These are phyloP conservation scores for Lachnellula arida DNA, from an alignment of 2,329 filamentous ascomycete genomes.

Conservation along the genomic window DNA sequence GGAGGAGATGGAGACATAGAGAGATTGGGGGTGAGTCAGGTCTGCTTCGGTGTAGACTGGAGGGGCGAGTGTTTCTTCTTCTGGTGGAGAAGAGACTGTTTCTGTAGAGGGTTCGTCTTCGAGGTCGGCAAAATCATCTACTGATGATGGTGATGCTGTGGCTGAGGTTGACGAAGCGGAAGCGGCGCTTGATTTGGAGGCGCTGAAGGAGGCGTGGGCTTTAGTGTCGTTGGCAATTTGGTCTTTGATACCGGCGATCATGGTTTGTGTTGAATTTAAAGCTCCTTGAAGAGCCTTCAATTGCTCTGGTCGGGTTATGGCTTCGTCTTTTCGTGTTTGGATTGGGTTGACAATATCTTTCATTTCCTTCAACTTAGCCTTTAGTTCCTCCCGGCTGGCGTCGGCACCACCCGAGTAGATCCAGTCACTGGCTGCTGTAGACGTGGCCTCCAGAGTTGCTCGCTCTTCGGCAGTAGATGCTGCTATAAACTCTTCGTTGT, in stretches of 20 bases:
- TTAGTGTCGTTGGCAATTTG: constrained; percentile 68
- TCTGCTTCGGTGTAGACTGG: constrained; percentile 71
- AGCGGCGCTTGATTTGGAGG: constrained; percentile 38
- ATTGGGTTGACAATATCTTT: constrained; percentile 75
- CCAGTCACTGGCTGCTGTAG: constrained; percentile 76
- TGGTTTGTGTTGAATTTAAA: constrained; percentile 66
- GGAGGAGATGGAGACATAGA: constrained; percentile 55
- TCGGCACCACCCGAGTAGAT: constrained; percentile 80
- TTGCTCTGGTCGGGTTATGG: constrained; percentile 63
- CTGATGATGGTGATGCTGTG: constrained; percentile 37
- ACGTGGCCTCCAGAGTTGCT: constrained; percentile 59
- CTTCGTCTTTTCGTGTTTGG: constrained; percentile 69
- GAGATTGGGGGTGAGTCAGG: constrained; percentile 57
- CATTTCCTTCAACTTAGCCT: constrained; percentile 69
- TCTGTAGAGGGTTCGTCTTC: constrained; percentile 61
- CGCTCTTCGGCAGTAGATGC: constrained; percentile 67
- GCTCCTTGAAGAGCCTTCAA: constrained; percentile 63
- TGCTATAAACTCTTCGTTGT: constrained; percentile 68
- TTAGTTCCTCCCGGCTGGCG: constrained; percentile 70
- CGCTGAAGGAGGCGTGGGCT: constrained; percentile 48
- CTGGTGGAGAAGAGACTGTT: constrained; percentile 31
- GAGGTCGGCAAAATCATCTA: constrained; percentile 62
- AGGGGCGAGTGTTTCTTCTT: constrained; percentile 51
- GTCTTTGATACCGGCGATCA: constrained; percentile 64
- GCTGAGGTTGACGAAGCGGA: constrained; percentile 35